Evolutionary conservation across 2,329 filamentous ascomycete genomes (phyloP).

Genomic region (Emergomyces pasteurianus): DNA sequence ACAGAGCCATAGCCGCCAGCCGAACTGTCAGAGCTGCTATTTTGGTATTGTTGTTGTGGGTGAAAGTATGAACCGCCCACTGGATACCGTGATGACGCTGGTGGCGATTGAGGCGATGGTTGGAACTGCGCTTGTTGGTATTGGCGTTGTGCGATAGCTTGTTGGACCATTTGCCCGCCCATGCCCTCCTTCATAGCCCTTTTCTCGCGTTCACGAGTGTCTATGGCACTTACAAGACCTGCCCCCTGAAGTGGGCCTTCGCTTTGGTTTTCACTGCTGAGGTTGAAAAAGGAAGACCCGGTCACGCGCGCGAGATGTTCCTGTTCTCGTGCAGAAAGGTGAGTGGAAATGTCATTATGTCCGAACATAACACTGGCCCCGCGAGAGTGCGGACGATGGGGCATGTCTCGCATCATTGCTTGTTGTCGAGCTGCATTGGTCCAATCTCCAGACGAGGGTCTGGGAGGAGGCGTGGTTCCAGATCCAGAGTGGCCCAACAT

Average conservation of each 20-base stretch:
- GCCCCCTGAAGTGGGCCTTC: slow-evolving; percentile 38
- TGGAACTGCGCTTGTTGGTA: slow-evolving; percentile 38
- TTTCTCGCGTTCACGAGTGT: slow-evolving; percentile 66
- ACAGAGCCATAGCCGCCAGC: neutral
- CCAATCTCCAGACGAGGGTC: slow-evolving; percentile 30
- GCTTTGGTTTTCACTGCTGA: slow-evolving; percentile 45
- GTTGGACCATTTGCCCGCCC: slow-evolving; percentile 58
- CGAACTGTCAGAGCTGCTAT: neutral
- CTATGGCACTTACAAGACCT: slow-evolving; percentile 67
- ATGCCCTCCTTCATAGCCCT: slow-evolving; percentile 56
- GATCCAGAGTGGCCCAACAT: slow-evolving; percentile 39
- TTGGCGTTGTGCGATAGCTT: slow-evolving; percentile 59
- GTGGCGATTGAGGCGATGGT: slow-evolving; percentile 17
- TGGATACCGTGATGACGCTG: slow-evolving; percentile 23
- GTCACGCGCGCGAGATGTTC: slow-evolving; percentile 78
- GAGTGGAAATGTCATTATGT: slow-evolving; percentile 40
- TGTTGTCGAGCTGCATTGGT: slow-evolving; percentile 20
- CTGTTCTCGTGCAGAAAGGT: slow-evolving; percentile 76
- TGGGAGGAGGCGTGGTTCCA: slow-evolving; percentile 30
- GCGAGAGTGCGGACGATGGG: slow-evolving; percentile 46
- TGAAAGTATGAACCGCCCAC: slow-evolving; percentile 4
- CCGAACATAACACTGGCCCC: slow-evolving; percentile 43
- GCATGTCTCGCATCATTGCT: slow-evolving; percentile 26
- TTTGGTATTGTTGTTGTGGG: slow-evolving; percentile 8
- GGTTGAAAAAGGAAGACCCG: slow-evolving; percentile 60